These are phyloP conservation scores for Smithsoniella earleae DNA, from an alignment of 163 green algal genomes.

Conservation along the genomic window DNA sequence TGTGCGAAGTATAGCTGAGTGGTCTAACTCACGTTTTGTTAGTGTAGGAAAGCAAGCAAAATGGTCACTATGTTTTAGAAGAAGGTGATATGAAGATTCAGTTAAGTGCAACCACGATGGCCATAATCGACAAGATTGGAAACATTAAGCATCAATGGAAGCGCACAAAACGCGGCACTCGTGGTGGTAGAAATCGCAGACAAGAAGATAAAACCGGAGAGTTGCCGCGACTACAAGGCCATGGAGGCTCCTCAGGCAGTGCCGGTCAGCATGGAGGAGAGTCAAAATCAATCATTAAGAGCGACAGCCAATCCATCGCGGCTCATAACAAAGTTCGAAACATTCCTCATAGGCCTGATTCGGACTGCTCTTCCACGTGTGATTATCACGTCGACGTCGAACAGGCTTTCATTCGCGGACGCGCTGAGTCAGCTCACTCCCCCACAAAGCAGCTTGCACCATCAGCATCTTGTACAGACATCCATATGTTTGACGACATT, in stretches of 20 bases:
- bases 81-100: conserved; percentile 30
- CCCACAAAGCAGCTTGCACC: too few relatives aligned
- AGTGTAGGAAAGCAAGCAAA: neutral
- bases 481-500: neutral
- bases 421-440: neutral
- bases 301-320: neutral
- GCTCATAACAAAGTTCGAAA: neutral
- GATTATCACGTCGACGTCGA: neutral
- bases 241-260: neutral
- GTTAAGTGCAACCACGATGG: conserved; percentile 7
- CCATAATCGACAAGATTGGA: neutral
- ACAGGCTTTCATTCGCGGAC: neutral
- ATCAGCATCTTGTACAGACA: too few relatives aligned
- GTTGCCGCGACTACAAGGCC: neutral
- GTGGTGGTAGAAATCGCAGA: conserved; percentile 9
- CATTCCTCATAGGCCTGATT: neutral
- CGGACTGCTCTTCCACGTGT: conserved; percentile 13
- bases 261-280: neutral
- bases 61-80: neutral
- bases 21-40: neutral
- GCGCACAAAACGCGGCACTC: conserved; percentile 21
- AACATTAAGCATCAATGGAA: conserved; percentile 29
- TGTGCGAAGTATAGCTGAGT: neutral
- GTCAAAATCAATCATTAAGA: neutral
- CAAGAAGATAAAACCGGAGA: neutral